phyloP scores from a whole-genome alignment of 495 filamentous ascomycete species.

The Penicillium malachiteum region DNA sequence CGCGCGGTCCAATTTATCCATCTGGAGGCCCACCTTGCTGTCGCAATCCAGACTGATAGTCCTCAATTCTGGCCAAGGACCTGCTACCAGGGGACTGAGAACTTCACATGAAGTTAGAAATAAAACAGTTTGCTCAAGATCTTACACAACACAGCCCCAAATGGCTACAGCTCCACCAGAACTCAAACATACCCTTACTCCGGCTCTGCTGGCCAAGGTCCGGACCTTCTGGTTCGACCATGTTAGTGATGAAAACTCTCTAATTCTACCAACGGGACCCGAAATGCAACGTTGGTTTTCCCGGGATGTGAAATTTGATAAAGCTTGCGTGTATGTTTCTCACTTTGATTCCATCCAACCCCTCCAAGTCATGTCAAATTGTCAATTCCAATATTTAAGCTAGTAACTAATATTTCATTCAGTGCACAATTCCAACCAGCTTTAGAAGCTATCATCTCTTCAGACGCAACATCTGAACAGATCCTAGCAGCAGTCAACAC shows the following conservation, averaged over 20 bases:
- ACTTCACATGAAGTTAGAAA: neutral
- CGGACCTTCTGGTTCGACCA: conserved; percentile 28
- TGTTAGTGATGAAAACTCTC: conserved; percentile 9
- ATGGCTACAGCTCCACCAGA: conserved; percentile 5
- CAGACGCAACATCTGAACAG: conserved; percentile 15
- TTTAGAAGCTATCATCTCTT: conserved; percentile 23
- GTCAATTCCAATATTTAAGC: neutral
- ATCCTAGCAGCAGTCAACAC: conserved; percentile 24
- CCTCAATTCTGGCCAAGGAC: neutral
- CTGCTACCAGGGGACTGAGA: neutral
- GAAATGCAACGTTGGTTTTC: conserved; percentile 30
- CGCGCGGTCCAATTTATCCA: neutral
- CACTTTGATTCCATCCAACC: neutral
- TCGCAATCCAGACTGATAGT: neutral
- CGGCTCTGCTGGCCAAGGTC: conserved; percentile 21
- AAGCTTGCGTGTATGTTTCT: conserved; percentile 28
- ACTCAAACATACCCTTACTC: conserved; percentile 21
- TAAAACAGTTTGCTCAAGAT: neutral
- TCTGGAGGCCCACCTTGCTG: neutral
- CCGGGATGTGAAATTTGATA: conserved; percentile 26
- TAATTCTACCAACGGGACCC: conserved; percentile 16
- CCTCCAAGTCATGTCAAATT: no score
- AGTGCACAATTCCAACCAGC: conserved; percentile 28
- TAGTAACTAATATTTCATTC: neutral
- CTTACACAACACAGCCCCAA: conserved; percentile 6